A percentile compares a stretch with the other conserved stretches of the same genome.
These are phyloP conservation scores for Zasmidium angulare DNA, from an alignment of 2,329 filamentous ascomycete species.

Conservation along the genomic window DNA sequence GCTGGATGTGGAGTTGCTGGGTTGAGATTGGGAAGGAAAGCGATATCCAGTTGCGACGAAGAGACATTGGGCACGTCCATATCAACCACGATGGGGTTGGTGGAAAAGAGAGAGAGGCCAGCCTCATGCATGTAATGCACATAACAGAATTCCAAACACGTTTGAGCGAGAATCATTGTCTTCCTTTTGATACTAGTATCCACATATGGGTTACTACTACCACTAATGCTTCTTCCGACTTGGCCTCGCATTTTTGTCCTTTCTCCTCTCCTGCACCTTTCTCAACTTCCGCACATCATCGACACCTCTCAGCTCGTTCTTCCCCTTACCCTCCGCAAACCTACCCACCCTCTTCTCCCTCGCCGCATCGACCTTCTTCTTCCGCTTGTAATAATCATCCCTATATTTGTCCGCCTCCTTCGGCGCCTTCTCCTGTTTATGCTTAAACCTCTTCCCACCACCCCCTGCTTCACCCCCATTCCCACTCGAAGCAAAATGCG, in stretches of 20 bases:
- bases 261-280: slow-evolving; percentile 71
- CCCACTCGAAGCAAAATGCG: slow-evolving; percentile 26
- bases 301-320: slow-evolving; percentile 75
- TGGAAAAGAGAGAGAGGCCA: background rate
- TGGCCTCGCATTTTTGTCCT: slow-evolving; percentile 86
- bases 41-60: background rate
- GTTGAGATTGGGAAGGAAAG: slow-evolving; percentile 43
- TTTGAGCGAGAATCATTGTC: no score
- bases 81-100: no score
- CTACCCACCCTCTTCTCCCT: slow-evolving; percentile 78
- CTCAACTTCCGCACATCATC: slow-evolving; percentile 85
- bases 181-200: background rate
- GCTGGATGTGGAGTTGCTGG: slow-evolving; percentile 83
- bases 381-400: slow-evolving; percentile 85
- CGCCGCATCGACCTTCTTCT: slow-evolving; percentile 84
- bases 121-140: background rate
- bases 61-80: no score
- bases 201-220: background rate
- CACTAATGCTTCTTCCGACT: slow-evolving; percentile 10
- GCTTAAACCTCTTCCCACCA: slow-evolving; percentile 65
- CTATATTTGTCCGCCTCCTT: slow-evolving; percentile 91
- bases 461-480: slow-evolving; percentile 41
- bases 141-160: background rate
- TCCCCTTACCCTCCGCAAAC: slow-evolving; percentile 71
- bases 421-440: slow-evolving; percentile 82